Evolutionary conservation across 805 yeast species (phyloP).

Genomic region (Priceomyces fermenticarens): DNA sequence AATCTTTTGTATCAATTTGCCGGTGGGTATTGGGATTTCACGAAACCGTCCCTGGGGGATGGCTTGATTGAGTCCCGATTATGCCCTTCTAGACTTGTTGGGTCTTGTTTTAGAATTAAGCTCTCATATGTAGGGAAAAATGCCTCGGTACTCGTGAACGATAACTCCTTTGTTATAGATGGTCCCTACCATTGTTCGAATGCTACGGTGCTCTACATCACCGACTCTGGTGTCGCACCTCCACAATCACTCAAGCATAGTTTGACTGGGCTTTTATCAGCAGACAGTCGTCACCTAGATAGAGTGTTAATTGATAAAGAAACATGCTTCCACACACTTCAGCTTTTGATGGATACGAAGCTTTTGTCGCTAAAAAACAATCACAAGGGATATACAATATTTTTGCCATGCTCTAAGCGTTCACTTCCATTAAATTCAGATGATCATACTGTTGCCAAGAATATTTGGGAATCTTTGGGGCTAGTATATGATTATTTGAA

Average conservation of each 20-base stretch:
- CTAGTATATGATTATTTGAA: slow-evolving; percentile 59
- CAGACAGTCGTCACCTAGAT: slow-evolving; percentile 26
- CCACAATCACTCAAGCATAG: slow-evolving; percentile 67
- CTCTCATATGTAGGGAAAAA: slow-evolving; percentile 22
- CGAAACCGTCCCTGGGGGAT: slow-evolving; percentile 9
- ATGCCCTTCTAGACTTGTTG: slow-evolving; percentile 59
- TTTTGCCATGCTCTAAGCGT: slow-evolving; percentile 64
- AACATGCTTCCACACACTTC: slow-evolving; percentile 61
- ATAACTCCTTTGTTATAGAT: slow-evolving; percentile 44
- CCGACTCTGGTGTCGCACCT: slow-evolving; percentile 55
- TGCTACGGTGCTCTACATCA: slow-evolving; percentile 57
- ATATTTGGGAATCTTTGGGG: slow-evolving; percentile 64
- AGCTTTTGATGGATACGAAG: slow-evolving; percentile 50
- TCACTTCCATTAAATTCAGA: no score
- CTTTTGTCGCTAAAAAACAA: slow-evolving; percentile 54
- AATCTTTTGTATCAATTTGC: slow-evolving; percentile 62
- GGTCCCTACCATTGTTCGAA: slow-evolving; percentile 54
- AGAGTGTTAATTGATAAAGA: slow-evolving; percentile 30
- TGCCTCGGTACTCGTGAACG: slow-evolving; percentile 35
- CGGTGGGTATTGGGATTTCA: slow-evolving; percentile 39
- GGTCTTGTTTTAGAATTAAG: slow-evolving; percentile 48
- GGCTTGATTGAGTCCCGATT: slow-evolving; percentile 48
- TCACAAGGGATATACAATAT: slow-evolving; percentile 63
- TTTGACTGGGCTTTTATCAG: slow-evolving; percentile 40
- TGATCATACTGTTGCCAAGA: slow-evolving; percentile 6